These are phyloP conservation scores for Arthroderma uncinatum DNA, from an alignment of 2,329 filamentous ascomycete genomes.

Conservation along the genomic window DNA sequence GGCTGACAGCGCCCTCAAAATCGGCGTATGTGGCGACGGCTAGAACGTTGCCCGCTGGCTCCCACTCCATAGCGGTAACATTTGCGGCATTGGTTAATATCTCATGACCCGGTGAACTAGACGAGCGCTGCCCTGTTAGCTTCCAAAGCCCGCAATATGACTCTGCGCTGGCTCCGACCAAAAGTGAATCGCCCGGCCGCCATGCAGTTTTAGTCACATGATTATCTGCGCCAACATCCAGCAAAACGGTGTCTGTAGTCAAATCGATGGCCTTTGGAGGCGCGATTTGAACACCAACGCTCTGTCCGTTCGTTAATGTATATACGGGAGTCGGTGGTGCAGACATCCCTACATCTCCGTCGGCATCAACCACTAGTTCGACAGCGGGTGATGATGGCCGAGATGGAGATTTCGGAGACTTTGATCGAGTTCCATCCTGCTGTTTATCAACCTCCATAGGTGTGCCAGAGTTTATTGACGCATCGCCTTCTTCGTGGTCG, in stretches of 20 bases:
- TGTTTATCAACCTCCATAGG: constrained; percentile 35
- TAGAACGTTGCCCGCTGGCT: constrained; percentile 34
- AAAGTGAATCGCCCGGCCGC: constrained; percentile 35
- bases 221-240: constrained; percentile 27
- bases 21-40: constrained; percentile 38
- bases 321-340: constrained; percentile 23
- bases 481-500: constrained; percentile 23
- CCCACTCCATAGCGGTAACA: constrained; percentile 38
- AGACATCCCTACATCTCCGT: constrained; percentile 35
- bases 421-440: constrained; percentile 21
- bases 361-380: constrained; percentile 29
- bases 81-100: constrained; percentile 27
- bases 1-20: constrained; percentile 33
- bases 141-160: constrained; percentile 38
- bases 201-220: constrained; percentile 35
- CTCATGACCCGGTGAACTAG: constrained; percentile 23
- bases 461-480: constrained; percentile 14
- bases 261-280: constrained; percentile 40
- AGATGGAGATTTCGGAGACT: constrained; percentile 11
- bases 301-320: constrained; percentile 36
- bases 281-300: constrained; percentile 38
- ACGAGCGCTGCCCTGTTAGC: constrained; percentile 21
- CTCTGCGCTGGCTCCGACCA: constrained; percentile 35
- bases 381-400: constrained; percentile 13
- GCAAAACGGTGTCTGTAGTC: constrained; percentile 33